These are phyloP conservation scores for Verticillium isaacii DNA, from an alignment of 2,329 filamentous ascomycete species.

Conservation along the genomic window DNA sequence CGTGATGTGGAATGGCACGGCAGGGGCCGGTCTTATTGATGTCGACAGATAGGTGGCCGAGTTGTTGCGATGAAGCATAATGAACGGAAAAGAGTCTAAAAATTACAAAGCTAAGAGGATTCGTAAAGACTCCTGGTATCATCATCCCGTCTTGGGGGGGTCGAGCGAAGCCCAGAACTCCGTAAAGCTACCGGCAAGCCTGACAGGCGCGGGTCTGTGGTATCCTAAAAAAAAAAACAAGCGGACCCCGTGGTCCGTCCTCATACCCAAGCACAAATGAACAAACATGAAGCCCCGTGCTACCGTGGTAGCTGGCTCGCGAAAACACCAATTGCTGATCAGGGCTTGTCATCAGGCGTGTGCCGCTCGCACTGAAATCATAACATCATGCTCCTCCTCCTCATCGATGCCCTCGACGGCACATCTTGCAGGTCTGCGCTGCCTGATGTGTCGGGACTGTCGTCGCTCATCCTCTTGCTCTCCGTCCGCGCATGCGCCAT, in stretches of 20 bases:
- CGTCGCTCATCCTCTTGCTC: slow-evolving; percentile 21
- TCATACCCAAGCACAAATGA: neutral
- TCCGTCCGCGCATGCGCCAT: slow-evolving; percentile 29
- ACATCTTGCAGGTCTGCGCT: slow-evolving; percentile 5
- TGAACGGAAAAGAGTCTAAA: neutral
- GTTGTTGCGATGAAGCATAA: neutral
- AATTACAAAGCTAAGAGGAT: neutral
- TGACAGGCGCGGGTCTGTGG: neutral
- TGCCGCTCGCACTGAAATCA: slow-evolving; percentile 25
- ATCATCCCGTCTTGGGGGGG: neutral
- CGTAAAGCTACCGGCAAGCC: neutral
- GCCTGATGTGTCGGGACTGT: slow-evolving; percentile 18
- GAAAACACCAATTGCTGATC: slow-evolving; percentile 6
- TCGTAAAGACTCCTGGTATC: neutral
- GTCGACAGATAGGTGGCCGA: neutral
- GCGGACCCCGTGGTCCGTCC: neutral
- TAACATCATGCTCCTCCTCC: slow-evolving; percentile 57
- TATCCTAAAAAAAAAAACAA: neutral
- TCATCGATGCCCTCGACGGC: slow-evolving; percentile 27
- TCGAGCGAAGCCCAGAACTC: neutral
- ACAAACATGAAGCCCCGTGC: neutral
- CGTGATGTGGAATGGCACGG: neutral
- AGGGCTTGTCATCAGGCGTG: slow-evolving; percentile 1
- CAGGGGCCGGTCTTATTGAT: neutral
- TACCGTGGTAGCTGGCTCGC: neutral